Conservation (phyloP, 768 basidiomycete genomes). For the Calocera viscosa region DNA sequence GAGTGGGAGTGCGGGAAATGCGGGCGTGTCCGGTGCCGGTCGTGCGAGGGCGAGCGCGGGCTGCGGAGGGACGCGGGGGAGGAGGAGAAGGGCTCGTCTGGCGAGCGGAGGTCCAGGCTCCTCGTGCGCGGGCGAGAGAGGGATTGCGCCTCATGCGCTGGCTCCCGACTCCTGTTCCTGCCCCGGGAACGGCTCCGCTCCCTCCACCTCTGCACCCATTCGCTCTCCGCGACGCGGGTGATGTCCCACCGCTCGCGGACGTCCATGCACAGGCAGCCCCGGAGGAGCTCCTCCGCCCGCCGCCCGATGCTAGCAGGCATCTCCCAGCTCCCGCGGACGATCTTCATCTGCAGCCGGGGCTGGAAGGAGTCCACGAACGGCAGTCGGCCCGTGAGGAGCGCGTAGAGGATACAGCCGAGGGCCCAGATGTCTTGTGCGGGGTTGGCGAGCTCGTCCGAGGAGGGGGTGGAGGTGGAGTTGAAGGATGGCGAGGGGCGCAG, state of each 20-base stretch:
- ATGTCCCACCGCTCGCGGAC: conserved; percentile 63
- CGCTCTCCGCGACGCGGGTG: conserved; percentile 55
- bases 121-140: background rate
- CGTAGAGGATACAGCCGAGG: conserved; percentile 77
- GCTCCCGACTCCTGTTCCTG: background rate
- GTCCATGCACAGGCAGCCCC: conserved; percentile 64
- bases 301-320: conserved; percentile 39
- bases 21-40: background rate
- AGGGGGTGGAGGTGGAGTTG: conserved; percentile 22
- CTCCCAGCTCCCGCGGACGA: conserved; percentile 58
- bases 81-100: background rate
- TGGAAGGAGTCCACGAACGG: conserved; percentile 87
- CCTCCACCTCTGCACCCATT: conserved; percentile 25
- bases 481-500: conserved; percentile 32
- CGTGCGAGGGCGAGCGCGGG: background rate
- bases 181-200: conserved; percentile 12
- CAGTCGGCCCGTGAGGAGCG: conserved; percentile 67
- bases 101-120: too few relatives aligned
- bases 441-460: conserved; percentile 20
- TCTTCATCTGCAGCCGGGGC: conserved; percentile 82
- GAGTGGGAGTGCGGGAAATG: background rate
- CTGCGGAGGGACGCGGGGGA: background rate
- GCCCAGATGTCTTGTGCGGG: conserved; percentile 95
- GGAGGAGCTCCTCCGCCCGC: conserved; percentile 41
- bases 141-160: background rate